These are phyloP conservation scores for Colletotrichum siamense DNA, from an alignment of 2,329 filamentous ascomycete genomes.

Conservation along the genomic window DNA sequence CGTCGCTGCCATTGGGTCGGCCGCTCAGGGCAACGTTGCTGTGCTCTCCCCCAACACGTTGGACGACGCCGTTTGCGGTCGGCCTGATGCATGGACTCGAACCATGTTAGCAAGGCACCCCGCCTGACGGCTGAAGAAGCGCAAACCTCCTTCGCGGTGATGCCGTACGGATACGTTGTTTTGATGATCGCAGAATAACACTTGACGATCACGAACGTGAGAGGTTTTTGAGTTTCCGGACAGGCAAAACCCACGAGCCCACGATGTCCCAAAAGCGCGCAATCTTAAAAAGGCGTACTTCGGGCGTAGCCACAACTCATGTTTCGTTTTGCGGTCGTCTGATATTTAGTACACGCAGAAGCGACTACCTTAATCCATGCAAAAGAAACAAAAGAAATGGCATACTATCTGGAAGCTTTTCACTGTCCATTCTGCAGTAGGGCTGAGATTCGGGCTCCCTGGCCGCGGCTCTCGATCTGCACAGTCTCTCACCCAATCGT, in stretches of 20 bases:
- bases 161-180: not conserved
- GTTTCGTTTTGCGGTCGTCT: not conserved
- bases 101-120: not conserved
- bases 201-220: not conserved
- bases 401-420: not conserved
- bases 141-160: not conserved
- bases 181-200: not conserved
- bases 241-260: not conserved
- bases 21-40: not conserved
- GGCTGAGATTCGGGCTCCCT: not conserved
- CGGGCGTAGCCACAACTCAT: not conserved
- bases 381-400: not conserved
- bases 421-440: not conserved
- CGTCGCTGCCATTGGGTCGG: not conserved
- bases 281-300: not conserved
- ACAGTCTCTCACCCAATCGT: not conserved
- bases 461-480: not conserved
- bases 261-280: not conserved
- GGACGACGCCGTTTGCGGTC: not conserved
- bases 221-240: not conserved
- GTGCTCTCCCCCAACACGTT: not conserved
- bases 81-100: slow-evolving; percentile 3
- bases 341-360: not conserved
- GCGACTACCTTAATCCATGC: not conserved
- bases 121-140: not conserved